These are phyloP conservation scores for Triticum turgidum DNA, from an alignment of 176 grass and related monocot genomes.

Conservation along the genomic window DNA sequence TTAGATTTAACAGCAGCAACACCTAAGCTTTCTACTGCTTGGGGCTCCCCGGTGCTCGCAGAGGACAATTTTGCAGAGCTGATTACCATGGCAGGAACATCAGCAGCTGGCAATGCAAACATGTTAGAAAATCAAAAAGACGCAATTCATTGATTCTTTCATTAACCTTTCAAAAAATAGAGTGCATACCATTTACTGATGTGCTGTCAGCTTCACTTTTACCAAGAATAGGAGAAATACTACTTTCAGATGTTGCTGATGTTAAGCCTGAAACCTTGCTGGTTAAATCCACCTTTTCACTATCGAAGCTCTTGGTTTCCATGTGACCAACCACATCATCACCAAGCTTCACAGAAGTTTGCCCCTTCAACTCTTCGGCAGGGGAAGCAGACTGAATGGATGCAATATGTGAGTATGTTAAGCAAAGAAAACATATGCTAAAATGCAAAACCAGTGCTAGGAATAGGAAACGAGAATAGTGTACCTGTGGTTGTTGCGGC, in stretches of 20 bases:
- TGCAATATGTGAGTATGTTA: constrained; percentile 30
- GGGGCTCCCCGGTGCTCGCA: constrained; percentile 10
- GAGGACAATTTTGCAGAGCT: constrained; percentile 23
- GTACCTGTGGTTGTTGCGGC: constrained; percentile 57
- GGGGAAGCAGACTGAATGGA: constrained; percentile 52
- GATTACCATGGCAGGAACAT: not conserved
- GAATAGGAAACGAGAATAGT: not conserved
- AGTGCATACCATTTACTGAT: constrained; percentile 37
- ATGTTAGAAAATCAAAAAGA: constrained; percentile 22
- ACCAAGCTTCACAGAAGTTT: constrained; percentile 32
- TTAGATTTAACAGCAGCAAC: constrained; percentile 12
- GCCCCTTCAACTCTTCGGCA: constrained; percentile 43
- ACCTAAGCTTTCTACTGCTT: constrained; percentile 5
- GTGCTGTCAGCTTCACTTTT: constrained; percentile 5
- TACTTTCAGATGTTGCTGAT: constrained; percentile 9
- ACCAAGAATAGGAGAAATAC: not conserved
- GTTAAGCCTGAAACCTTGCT: constrained; percentile 10
- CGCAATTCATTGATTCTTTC: not conserved
- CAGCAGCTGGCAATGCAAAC: constrained; percentile 34
- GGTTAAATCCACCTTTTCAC: constrained; percentile 1
- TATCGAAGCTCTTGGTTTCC: constrained; percentile 21
- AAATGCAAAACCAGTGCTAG: not conserved
- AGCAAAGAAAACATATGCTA: not conserved
- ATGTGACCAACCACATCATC: constrained; percentile 26
- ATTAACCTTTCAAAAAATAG: not conserved